Evolutionary conservation across 331 rosid genomes (phyloP).

Genomic region (Malus hybrid): DNA sequence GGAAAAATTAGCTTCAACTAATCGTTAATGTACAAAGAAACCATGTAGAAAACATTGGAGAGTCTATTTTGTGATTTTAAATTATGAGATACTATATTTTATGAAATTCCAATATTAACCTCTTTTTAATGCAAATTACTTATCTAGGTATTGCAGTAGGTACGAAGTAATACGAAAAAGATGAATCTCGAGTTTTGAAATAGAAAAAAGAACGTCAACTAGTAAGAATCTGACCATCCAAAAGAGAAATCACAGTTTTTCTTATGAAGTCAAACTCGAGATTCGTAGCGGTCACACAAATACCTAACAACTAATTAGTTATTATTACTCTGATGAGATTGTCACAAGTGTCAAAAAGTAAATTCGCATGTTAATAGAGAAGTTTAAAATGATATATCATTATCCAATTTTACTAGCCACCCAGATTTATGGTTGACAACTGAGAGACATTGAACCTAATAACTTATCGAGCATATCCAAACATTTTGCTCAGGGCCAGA

Average conservation of each 20-base stretch:
- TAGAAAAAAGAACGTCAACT: not conserved
- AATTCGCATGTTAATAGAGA: too few species aligned
- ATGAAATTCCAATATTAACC: not conserved
- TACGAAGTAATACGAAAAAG: not conserved
- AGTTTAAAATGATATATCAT: not conserved
- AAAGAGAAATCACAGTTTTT: too few species aligned
- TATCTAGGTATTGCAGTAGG: too few species aligned
- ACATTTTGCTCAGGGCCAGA: not conserved
- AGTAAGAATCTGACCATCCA: too few species aligned
- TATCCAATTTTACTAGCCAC: not conserved
- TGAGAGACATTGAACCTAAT: too few species aligned
- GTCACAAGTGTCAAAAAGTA: too few species aligned
- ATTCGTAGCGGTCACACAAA: too few species aligned
- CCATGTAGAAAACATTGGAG: too few species aligned
- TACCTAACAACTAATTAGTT: not conserved
- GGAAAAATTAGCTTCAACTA: not conserved
- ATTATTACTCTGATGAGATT: not conserved
- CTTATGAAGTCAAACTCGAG: not conserved
- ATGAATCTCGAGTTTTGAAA: not conserved
- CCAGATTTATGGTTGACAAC: too few species aligned
- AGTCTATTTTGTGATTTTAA: too few species aligned
- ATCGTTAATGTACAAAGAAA: not conserved
- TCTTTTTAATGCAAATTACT: too few species aligned
- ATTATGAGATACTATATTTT: not conserved
- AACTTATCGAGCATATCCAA: too few species aligned